Conservation (phyloP, 2,329 filamentous ascomycete species). For the Simplicillium sp. region DNA sequence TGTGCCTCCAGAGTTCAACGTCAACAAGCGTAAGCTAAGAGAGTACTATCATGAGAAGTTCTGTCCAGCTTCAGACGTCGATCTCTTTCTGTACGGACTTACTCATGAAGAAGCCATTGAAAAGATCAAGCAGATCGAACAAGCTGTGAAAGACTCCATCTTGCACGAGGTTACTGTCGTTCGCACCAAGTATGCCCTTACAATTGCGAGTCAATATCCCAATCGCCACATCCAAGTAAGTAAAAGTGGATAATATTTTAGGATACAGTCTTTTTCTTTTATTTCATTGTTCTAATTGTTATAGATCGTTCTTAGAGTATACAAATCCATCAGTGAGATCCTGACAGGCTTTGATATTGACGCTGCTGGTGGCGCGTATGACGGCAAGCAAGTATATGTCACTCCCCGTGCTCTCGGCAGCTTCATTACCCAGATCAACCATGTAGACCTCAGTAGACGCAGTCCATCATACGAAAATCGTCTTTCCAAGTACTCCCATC, state of each 20-base stretch:
- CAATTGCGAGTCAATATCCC: conserved; percentile 76
- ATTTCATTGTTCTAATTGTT: conserved; percentile 5
- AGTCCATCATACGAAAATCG: conserved; percentile 85
- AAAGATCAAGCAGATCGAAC: conserved; percentile 78
- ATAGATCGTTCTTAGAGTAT: conserved; percentile 74
- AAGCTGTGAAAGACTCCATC: conserved; percentile 64
- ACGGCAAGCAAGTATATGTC: conserved; percentile 71
- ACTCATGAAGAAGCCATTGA: conserved; percentile 68
- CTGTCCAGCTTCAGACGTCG: conserved; percentile 77
- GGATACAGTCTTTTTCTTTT: no score
- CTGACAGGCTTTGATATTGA: conserved; percentile 85
- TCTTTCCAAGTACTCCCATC: conserved; percentile 74
- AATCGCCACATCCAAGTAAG: conserved; percentile 63
- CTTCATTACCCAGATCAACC: conserved; percentile 75
- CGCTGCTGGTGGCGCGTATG: conserved; percentile 70
- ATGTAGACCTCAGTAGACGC: conserved; percentile 67
- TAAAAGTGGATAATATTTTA: neutral
- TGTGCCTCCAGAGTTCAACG: conserved; percentile 50
- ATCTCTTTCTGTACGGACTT: conserved; percentile 76
- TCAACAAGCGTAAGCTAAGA: conserved; percentile 53
- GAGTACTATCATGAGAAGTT: conserved; percentile 76
- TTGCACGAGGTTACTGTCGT: conserved; percentile 77
- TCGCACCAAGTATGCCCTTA: conserved; percentile 79
- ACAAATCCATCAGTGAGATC: conserved; percentile 76
- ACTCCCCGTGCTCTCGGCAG: conserved; percentile 68